Evolutionary conservation across 1,139 yeast genomes (phyloP), one percentile per base, ranked within the genome.

Genomic region (Candida sp.): DNA sequence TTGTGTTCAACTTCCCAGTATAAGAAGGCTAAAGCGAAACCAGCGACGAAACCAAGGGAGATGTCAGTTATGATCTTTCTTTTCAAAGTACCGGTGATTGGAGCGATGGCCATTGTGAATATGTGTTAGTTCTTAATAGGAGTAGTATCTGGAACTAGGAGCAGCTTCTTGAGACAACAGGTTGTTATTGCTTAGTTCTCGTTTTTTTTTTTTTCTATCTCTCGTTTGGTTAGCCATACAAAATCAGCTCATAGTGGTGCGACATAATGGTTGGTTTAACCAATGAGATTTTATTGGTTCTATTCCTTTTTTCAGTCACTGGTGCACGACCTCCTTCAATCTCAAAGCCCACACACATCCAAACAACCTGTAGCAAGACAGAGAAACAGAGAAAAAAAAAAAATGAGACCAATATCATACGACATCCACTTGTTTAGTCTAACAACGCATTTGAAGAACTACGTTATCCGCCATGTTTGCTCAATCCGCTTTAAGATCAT

Each of bases 61-160:
- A 93, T 84, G 68, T 94, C 98, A 61, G 89, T 82, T 69, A 88
- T 81, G 73, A 90, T 85, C 75, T 86, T 88, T 80, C 86, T 90
- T 78, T 84, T 90, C 59, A 93, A 82, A 60, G 89, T 78, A 62
- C 98, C 98, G 53, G 87, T 83, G 67, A 93, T 91, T 65, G 97
- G 97, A 68, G 96, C 91, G 68, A 92, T 83, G 67, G 96, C 90
- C 90, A 89, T 88, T 33, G n/a, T 56, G 34, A 44, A 40, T 44
- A 31, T 34, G 50, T 47, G 26, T 30, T 17, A 12, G 17, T n/a
- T n/a, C n/a, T 9, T 37, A 11, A 32, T 35, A 31, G 35, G 44
- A 32, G 11, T 32, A 33, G 38, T 35, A 25, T 40, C 37, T 12
- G 11, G n/a, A 38, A 26, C 41, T 25, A 26, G 41, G 40, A 28